Evolutionary conservation across 2,329 filamentous ascomycete genomes (phyloP), one percentile per base, ranked within the genome.

Genomic region (Colletotrichum sansevieriae): DNA sequence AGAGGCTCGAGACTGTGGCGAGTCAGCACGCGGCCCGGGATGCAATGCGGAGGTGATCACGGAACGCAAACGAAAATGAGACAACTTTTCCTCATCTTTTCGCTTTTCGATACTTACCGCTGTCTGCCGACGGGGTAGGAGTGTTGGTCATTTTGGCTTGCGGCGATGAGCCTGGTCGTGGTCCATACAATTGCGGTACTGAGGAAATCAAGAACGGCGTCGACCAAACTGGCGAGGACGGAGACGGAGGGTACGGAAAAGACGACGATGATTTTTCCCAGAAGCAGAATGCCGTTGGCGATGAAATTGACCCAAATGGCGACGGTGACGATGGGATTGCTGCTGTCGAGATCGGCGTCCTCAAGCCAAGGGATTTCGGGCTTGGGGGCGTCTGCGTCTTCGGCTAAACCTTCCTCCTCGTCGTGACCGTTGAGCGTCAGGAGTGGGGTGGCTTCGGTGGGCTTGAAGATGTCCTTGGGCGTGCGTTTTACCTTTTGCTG

Each of bases 241-340:
- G 92, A 95, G 76, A 96, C 90, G 52, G 92, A 95, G 20, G 90
- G 92, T 0, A 94, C 94, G 59, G 93, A 87, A 39, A 93, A 76
- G 46, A 95, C 90, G 59, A 96, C 93, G 44, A 88, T 86, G 58
- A 94, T 87, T 78, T 97, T 97, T 69, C 93, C 88, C 7, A 87
- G 86, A 3, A 97, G 85, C 2, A 97, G 84, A 49, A 93, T 82
- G 2, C 89, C 83, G 76, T 97, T 97, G 67, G 94, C 94, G 22
- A 87, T 80, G 56, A 97, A 87, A 76, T 97, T 97, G 78, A 97
- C 82, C 78, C 94, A 95, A 74, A 98, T 96, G 47, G 95, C 95
- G 20, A 96, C 76, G n/a, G 90, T 91, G 56, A 98, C 94, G 56
- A 97, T 88, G 15, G 87, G 89, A 68, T 91, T 90, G 55, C 90